These are phyloP conservation scores for Sphagnum contortum DNA, from an alignment of 225 moss, liverwort and hornwort species.

Conservation along the genomic window DNA sequence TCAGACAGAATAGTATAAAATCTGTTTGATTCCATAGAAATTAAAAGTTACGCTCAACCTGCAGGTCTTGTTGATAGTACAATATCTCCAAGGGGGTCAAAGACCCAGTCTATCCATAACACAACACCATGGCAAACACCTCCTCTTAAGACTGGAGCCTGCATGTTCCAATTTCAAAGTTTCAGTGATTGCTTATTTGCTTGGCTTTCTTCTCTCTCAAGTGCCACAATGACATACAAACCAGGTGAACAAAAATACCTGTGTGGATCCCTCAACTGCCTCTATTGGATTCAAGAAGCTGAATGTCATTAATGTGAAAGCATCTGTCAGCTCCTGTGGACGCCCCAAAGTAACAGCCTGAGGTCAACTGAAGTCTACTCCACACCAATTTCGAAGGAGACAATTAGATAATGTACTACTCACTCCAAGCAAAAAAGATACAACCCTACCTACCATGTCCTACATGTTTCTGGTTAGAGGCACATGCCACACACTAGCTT, in stretches of 20 bases:
- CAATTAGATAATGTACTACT: too few species aligned
- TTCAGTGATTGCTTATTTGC: background rate
- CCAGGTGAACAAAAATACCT: conserved; percentile 20
- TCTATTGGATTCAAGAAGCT: conserved; percentile 54
- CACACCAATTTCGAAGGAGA: too few species aligned
- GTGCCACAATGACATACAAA: too few species aligned
- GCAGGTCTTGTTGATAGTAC: conserved; percentile 58
- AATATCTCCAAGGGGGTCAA: conserved; percentile 22
- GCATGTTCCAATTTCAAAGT: background rate
- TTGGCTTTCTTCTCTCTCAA: background rate
- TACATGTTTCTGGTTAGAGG: too few species aligned
- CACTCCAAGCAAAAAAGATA: too few species aligned
- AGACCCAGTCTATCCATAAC: conserved; percentile 68
- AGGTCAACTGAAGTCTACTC: too few species aligned
- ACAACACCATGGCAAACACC: conserved; percentile 56
- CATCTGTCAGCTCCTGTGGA: conserved; percentile 61
- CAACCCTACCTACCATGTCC: too few species aligned
- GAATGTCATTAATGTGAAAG: conserved; percentile 59
- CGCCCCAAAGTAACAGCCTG: too few species aligned
- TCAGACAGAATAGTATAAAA: background rate
- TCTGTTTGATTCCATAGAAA: background rate
- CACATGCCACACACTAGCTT: too few species aligned
- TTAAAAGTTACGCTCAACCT: conserved; percentile 12
- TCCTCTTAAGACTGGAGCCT: conserved; percentile 27
- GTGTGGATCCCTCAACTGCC: conserved; percentile 31